These are phyloP conservation scores for Podospora bellae-mahoneyi DNA, from an alignment of 495 filamentous ascomycete genomes.

Conservation along the genomic window DNA sequence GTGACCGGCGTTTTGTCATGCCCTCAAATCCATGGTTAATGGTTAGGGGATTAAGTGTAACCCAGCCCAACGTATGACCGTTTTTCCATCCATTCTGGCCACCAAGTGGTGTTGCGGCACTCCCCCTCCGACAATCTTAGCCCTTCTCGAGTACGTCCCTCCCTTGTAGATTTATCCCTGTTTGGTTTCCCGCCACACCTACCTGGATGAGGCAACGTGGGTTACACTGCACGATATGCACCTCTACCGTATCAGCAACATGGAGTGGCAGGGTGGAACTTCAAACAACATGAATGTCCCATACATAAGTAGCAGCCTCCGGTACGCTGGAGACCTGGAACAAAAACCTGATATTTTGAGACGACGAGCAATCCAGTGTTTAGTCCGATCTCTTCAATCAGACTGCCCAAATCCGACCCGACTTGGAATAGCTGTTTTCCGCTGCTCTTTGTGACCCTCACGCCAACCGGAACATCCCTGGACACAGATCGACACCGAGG, in stretches of 20 bases:
- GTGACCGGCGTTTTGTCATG: not conserved
- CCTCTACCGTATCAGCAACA: not conserved
- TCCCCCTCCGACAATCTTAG: not conserved
- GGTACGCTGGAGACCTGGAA: not conserved
- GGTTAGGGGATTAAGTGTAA: not conserved
- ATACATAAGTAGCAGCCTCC: not conserved
- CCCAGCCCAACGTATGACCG: not conserved
- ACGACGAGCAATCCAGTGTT: not conserved
- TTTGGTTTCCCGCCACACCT: not conserved
- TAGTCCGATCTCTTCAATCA: not conserved
- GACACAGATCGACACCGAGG: not conserved
- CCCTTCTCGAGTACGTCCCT: not conserved
- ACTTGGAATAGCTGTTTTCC: not conserved
- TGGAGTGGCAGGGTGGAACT: not conserved
- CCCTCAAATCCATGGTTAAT: not conserved
- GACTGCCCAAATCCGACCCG: not conserved
- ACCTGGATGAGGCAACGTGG: not conserved
- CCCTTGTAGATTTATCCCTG: not conserved
- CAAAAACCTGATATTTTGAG: not conserved
- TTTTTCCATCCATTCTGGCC: not conserved
- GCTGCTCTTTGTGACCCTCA: not conserved
- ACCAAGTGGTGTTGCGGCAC: not conserved
- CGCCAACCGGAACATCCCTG: not conserved
- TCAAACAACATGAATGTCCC: not conserved
- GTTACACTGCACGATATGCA: not conserved